phyloP scores from a whole-genome alignment of 805 yeast genomes.

The Debaryomyces castellii region DNA sequence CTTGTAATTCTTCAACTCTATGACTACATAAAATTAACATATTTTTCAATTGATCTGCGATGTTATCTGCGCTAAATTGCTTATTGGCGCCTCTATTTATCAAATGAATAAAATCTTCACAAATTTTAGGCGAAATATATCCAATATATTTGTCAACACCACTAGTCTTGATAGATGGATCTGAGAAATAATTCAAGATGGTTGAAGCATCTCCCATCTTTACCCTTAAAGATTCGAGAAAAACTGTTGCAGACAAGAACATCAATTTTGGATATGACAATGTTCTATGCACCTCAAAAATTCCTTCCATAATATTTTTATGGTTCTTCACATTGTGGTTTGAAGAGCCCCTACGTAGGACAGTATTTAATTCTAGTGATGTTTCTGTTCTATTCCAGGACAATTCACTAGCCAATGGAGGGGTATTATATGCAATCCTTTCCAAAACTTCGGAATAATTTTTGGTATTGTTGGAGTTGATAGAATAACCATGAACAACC shows the following conservation, averaged over 20 bases:
- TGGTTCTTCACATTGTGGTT: conserved; percentile 77
- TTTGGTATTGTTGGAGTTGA: conserved; percentile 52
- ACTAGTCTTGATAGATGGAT: conserved; percentile 66
- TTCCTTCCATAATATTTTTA: conserved; percentile 54
- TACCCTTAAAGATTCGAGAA: conserved; percentile 78
- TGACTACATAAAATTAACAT: conserved; percentile 75
- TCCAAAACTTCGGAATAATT: conserved; percentile 50
- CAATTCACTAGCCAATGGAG: conserved; percentile 80
- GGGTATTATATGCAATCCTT: conserved; percentile 81
- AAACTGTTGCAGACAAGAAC: conserved; percentile 80
- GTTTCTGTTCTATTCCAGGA: conserved; percentile 86
- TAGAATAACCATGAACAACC: conserved; percentile 86
- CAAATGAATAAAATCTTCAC: conserved; percentile 53
- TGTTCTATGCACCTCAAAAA: conserved; percentile 49
- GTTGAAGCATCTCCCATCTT: conserved; percentile 79
- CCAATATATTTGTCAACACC: conserved; percentile 71
- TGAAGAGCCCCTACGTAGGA: conserved; percentile 85
- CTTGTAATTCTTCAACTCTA: conserved; percentile 70
- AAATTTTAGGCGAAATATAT: conserved; percentile 58
- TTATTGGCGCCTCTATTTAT: conserved; percentile 54
- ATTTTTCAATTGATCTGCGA: conserved; percentile 66
- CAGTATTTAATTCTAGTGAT: conserved; percentile 87
- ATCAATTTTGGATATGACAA: conserved; percentile 75
- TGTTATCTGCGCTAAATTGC: conserved; percentile 54
- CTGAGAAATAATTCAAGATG: conserved; percentile 77